These are phyloP conservation scores for Exophiala spinifera DNA, from an alignment of 2,329 filamentous ascomycete genomes.

Conservation along the genomic window DNA sequence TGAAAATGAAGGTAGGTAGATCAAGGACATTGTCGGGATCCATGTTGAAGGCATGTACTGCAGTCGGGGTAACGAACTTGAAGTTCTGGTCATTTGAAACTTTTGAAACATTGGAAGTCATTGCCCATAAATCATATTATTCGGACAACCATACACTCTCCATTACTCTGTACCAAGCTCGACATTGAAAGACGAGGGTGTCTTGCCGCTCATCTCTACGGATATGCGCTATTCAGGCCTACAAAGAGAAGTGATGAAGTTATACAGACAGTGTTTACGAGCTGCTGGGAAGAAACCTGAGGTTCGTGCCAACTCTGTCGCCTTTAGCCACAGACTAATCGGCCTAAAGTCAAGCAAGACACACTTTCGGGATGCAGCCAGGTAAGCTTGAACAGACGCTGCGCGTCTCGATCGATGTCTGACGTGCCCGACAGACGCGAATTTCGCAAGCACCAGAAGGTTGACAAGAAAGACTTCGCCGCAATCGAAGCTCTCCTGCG, in stretches of 20 bases:
- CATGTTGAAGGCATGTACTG: too few relatives aligned
- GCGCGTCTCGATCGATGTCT: slow-evolving; percentile 14
- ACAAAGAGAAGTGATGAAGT: slow-evolving; percentile 80
- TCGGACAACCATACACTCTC: too few relatives aligned
- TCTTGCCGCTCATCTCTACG: too few relatives aligned
- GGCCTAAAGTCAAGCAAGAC: slow-evolving; percentile 15
- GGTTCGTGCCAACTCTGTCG: slow-evolving; percentile 46
- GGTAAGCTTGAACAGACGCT: slow-evolving; percentile 33
- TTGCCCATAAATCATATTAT: too few relatives aligned
- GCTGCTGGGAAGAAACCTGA: slow-evolving; percentile 76
- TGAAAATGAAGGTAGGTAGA: too few relatives aligned
- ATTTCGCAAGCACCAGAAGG: slow-evolving; percentile 66
- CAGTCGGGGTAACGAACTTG: too few relatives aligned
- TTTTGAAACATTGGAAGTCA: too few relatives aligned
- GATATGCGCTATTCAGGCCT: slow-evolving; percentile 70
- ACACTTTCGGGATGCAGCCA: slow-evolving; percentile 43
- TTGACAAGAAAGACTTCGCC: slow-evolving; percentile 81
- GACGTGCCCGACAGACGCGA: slow-evolving; percentile 55
- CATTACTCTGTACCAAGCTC: too few relatives aligned
- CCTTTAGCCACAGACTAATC: slow-evolving; percentile 1
- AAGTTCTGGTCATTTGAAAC: too few relatives aligned
- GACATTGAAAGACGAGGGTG: too few relatives aligned
- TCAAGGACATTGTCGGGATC: too few relatives aligned
- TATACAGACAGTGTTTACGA: slow-evolving; percentile 84
- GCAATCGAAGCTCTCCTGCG: slow-evolving; percentile 82